Conservation (phyloP, 2,329 filamentous ascomycete genomes). For the Zymoseptoria tritici region DNA sequence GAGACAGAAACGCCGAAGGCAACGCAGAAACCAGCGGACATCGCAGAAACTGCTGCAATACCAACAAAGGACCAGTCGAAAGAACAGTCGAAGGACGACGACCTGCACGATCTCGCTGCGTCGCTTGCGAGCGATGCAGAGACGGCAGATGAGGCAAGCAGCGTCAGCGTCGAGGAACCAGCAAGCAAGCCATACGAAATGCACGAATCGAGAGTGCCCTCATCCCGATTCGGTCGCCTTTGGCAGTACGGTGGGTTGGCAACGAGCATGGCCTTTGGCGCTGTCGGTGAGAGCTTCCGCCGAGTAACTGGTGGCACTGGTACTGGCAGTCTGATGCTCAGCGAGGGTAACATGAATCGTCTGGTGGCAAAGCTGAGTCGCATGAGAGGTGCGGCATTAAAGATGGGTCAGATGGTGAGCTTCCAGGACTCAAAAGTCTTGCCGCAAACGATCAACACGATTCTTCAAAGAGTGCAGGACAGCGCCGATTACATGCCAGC, state of each 20-base stretch:
- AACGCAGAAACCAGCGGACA: background rate
- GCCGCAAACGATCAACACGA: conserved; percentile 75
- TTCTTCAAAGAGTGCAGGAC: conserved; percentile 90
- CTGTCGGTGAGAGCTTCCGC: conserved; percentile 75
- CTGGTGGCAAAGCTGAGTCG: conserved; percentile 86
- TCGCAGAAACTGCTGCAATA: background rate
- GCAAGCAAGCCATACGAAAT: conserved; percentile 52
- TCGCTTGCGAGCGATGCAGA: conserved; percentile 32
- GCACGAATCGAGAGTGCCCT: conserved; percentile 82
- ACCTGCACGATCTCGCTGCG: conserved; percentile 31
- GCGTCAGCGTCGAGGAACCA: background rate
- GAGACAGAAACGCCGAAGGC: conserved; percentile 9
- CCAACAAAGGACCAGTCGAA: background rate
- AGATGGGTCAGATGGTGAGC: conserved; percentile 95
- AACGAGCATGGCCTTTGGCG: conserved; percentile 90
- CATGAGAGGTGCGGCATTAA: conserved; percentile 95
- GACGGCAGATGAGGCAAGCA: background rate
- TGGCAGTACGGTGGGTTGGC: conserved; percentile 95
- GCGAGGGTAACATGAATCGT: conserved; percentile 82
- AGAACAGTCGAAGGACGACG: conserved; percentile 20
- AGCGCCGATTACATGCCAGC: conserved; percentile 96
- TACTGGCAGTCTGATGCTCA: conserved; percentile 75
- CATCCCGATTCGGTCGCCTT: conserved; percentile 74
- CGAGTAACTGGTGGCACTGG: conserved; percentile 60
- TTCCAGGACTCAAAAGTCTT: conserved; percentile 97